Conservation (phyloP, 2,329 filamentous ascomycete genomes). For the Chrysoporthe deuterocubensis region DNA sequence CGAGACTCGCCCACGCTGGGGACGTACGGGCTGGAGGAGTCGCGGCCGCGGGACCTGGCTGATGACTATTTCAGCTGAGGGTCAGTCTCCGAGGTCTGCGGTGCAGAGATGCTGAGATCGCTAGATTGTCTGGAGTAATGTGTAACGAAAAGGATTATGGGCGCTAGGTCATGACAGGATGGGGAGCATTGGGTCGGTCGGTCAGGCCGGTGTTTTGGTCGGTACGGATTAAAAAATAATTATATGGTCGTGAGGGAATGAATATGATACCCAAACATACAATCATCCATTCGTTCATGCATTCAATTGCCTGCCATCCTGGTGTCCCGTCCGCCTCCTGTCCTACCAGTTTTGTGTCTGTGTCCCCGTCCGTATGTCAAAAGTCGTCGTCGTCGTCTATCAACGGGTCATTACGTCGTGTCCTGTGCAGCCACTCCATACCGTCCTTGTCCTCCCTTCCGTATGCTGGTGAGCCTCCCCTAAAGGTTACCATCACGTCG, state of each 20-base stretch:
- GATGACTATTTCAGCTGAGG: conserved; percentile 3
- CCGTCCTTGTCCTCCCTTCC: too few species aligned
- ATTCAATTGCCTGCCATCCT: not conserved
- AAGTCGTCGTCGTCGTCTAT: too few species aligned
- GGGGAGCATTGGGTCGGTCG: not conserved
- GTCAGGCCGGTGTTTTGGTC: not conserved
- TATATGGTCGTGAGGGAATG: not conserved
- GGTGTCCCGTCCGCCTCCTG: not conserved
- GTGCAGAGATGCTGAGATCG: not conserved
- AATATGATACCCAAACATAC: not conserved
- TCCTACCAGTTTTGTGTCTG: not conserved
- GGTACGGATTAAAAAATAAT: not conserved
- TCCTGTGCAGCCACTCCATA: too few species aligned
- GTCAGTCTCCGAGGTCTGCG: too few species aligned
- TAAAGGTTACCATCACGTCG: too few species aligned
- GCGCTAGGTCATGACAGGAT: too few species aligned
- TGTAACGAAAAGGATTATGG: not conserved
- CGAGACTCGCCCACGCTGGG: conserved; percentile 3
- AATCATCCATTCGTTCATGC: not conserved
- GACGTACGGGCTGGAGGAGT: not conserved
- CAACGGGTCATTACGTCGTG: too few species aligned
- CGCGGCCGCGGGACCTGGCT: not conserved
- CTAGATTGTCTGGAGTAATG: not conserved
- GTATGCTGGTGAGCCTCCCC: too few species aligned
- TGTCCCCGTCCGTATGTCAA: too few species aligned